Percentiles rank a stretch among this genome's conserved stretches.
phyloP scores from a whole-genome alignment of 2,329 filamentous ascomycete species.

The Trichoderma sp. region DNA sequence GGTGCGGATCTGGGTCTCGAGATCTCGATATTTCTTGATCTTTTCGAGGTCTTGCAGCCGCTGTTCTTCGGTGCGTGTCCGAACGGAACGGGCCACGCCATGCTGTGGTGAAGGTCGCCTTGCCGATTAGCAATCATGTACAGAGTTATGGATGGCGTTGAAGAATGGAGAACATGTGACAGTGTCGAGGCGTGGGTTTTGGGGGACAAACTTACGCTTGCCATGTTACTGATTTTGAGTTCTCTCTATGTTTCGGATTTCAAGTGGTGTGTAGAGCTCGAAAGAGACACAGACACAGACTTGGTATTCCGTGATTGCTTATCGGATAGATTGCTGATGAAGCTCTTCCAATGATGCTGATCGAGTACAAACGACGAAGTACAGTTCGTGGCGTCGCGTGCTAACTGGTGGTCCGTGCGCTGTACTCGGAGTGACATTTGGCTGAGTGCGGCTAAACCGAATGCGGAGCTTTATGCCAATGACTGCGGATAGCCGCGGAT shows the following conservation, averaged over 20 bases:
- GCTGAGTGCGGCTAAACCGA: background rate
- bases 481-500: background rate
- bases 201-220: background rate
- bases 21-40: slow-evolving; percentile 69
- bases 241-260: background rate
- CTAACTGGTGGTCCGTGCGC: background rate
- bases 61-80: slow-evolving; percentile 63
- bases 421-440: background rate
- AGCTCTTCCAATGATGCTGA: background rate
- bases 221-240: background rate
- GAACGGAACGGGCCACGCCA: slow-evolving; percentile 70
- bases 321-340: slow-evolving; percentile 1
- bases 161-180: background rate
- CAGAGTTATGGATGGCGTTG: background rate
- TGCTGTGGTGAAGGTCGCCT: slow-evolving; percentile 53
- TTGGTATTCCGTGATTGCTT: background rate
- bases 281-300: background rate
- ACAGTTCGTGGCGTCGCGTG: background rate
- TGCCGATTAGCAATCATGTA: background rate
- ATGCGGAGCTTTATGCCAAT: background rate
- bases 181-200: background rate
- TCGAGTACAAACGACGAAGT: background rate
- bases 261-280: background rate
- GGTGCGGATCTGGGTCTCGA: slow-evolving; percentile 66
- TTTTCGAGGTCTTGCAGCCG: slow-evolving; percentile 68